Base-by-base conservation (phyloP, 1,139 yeast species). In the Saccharomyces hybrid region DNA sequence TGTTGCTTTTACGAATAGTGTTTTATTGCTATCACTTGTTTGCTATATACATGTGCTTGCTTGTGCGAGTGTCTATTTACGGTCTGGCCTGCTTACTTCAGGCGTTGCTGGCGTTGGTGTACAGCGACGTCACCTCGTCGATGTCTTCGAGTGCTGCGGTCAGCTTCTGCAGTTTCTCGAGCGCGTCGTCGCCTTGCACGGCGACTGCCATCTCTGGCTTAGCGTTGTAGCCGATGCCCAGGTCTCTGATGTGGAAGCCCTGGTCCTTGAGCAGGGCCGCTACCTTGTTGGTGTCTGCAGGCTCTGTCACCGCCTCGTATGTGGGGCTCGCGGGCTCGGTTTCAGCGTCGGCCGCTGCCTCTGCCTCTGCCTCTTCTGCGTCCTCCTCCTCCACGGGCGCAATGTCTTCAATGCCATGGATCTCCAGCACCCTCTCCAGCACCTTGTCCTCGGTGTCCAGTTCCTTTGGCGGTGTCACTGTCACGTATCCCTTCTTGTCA, bases 401-500 rank as follows among this genome's bases (percentile, higher is more conserved):
- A 7, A 88, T 78, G 65, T 93, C 98, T 59, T 88, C 95, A 7
- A 93, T 91, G 0, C 96, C 97, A n/a, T 66, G 70, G 16, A 82
- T 67, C 23, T 91, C 98, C 31, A 88, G 75, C 7, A 89, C 82
- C 38, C 76, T 78, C 52, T 89, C 97, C 64, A 90, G 79, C 1
- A 86, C 77, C 14, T 78, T 80, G 62, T 87, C 96, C 60, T 81
- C 76, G 11, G 50, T 25, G 27, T 76, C 78, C 0, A 67, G 69
- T 8, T 73, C 75, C 5, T 53, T 51, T 1, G 65, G 62, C 1
- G 65, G 66, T 16, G 72, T 71, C 25, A 87, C 73, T 16, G 83
- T 73, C 49, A 89, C 77, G 68, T 81, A 83, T 1, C 99, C 98
- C 59, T 82, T 82, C 59, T 84, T 79, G 53, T 84, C 83, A 72